Base-by-base conservation (phyloP, 805 yeast species). In the Candida coquimbonensis region DNA sequence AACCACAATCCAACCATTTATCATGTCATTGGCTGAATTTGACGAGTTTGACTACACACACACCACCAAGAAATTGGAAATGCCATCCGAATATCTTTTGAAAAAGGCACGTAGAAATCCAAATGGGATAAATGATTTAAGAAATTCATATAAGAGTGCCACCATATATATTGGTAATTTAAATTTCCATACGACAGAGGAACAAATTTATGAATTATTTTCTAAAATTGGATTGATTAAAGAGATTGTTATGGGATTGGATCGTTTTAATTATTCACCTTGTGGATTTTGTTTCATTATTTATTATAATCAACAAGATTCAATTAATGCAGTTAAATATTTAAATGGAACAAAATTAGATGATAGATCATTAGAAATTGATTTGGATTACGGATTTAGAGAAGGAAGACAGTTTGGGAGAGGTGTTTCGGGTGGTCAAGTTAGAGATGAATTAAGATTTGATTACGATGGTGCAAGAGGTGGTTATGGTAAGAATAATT, bases 331-430 rank as follows among this genome's bases (percentile, higher is more conserved):
- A 2, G 78, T 91, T 60, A 86, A 88, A 62, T 91, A 80, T 58
- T 68, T 93, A 42, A 81, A 87, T 54, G 83, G 80, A 45, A 88
- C 96, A 0, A 82, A 81, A 56, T 75, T 93, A 43, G 96, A 91
- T 59, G 95, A 90, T 42, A 80, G 87, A 50, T 69, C 74, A 35
- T 75, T 93, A 59, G 83, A 84, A 35, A 87, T 91, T 42, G 99
- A 93, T 66, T 71, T 95, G 55, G 99, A 93, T 60, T 96, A 97
- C 0, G 99, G 99, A 0, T 93, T 91, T 62, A 80, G 77, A 51
- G 97, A 91, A 55, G 99, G 99, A 1, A 74, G 99, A 53, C 98
- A 93, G 61, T 93, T 81, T 60, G 99, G 99, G 19, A 75, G 99
- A 57, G 98, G 98, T 39, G 74, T 77, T 14, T 81, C 78, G 50